These are phyloP conservation scores for Eucalyptus sp. DNA, from an alignment of 345 rosid species.

Conservation along the genomic window DNA sequence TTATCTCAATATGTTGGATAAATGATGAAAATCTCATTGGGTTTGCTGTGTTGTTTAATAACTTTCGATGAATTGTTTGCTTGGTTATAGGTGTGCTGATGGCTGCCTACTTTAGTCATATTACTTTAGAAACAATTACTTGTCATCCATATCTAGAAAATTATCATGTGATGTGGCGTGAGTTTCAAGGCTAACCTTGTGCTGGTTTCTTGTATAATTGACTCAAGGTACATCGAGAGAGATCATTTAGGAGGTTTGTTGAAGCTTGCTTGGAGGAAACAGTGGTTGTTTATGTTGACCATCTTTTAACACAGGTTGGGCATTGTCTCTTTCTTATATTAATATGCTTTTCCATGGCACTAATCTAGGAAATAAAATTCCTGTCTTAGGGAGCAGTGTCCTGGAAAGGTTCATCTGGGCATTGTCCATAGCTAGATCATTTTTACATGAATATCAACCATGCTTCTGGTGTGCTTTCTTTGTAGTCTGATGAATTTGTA, in stretches of 20 bases:
- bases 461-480: neutral
- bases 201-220: constrained; percentile 2
- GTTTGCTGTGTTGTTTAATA: neutral
- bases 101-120: neutral
- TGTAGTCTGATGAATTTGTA: neutral
- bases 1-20: neutral
- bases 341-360: neutral
- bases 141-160: neutral
- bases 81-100: neutral
- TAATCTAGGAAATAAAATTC: neutral
- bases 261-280: constrained; percentile 97
- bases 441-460: neutral
- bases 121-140: neutral
- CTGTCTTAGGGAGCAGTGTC: neutral
- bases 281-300: constrained; percentile 75
- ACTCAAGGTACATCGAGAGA: constrained; percentile 78
- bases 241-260: constrained; percentile 93
- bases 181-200: neutral
- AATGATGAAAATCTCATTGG: neutral
- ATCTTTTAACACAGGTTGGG: constrained; percentile 75
- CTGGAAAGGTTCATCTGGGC: neutral
- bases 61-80: neutral
- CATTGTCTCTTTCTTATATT: neutral
- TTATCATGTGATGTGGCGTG: neutral
- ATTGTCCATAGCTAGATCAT: neutral